Conservation (phyloP, 139 green algal species). For the Limnomonas spitsbergensis region DNA sequence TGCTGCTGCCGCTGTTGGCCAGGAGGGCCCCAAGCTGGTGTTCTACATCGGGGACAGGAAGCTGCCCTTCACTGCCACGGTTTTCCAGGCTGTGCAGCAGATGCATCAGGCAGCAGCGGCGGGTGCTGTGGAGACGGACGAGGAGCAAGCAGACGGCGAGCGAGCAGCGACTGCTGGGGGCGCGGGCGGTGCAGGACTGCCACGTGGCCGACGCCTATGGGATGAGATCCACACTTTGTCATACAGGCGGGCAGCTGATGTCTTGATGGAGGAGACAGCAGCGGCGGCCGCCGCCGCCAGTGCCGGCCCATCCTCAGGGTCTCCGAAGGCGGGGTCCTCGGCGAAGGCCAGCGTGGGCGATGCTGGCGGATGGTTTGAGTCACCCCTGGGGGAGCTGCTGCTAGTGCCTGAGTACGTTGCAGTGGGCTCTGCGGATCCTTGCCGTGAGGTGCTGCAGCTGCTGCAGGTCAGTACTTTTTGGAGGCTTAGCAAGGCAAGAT, state of each 20-base stretch:
- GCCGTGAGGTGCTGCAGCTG: conserved; percentile 34
- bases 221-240: conserved; percentile 82
- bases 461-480: neutral
- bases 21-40: conserved; percentile 47
- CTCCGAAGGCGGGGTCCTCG: neutral
- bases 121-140: conserved; percentile 25
- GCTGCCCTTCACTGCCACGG: conserved; percentile 56
- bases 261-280: neutral
- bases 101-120: conserved; percentile 14
- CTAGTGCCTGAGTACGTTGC: too few relatives aligned
- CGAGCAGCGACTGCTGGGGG: conserved; percentile 14
- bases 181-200: neutral
- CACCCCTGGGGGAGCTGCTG: too few relatives aligned
- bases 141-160: conserved; percentile 22
- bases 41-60: conserved; percentile 61
- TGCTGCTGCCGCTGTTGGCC: conserved; percentile 17
- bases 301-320: too few relatives aligned
- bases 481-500: neutral
- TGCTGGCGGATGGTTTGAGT: too few relatives aligned
- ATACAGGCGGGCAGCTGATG: conserved; percentile 51
- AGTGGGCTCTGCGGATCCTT: too few relatives aligned
- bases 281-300: neutral
- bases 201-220: conserved; percentile 62
- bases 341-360: too few relatives aligned
- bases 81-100: conserved; percentile 85